Conservation (phyloP, 345 rosid species). For the Erodium maritimum region DNA sequence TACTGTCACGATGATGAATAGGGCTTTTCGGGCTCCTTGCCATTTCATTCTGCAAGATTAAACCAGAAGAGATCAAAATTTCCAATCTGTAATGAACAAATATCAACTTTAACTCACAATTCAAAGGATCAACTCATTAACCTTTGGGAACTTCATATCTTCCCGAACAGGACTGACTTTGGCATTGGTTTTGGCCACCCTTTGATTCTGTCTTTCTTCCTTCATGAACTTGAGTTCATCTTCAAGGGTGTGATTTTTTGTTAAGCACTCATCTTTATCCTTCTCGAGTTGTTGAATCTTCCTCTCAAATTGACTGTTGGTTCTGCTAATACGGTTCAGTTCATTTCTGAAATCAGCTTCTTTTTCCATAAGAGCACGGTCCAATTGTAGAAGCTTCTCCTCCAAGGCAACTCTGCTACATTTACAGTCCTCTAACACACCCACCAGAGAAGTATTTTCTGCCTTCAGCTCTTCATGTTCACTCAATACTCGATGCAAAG, state of each 20-base stretch:
- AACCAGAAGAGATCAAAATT: not conserved
- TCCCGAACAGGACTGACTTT: conserved; percentile 5
- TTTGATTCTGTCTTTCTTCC: conserved; percentile 22
- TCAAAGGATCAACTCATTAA: not conserved
- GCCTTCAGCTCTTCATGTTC: conserved; percentile 27
- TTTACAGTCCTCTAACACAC: conserved; percentile 29
- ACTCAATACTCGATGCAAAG: conserved; percentile 11
- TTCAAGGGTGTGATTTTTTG: conserved; percentile 25
- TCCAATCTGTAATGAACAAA: too few relatives aligned
- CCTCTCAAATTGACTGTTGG: conserved; percentile 29
- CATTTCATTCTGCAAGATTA: not conserved
- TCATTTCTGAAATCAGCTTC: not conserved
- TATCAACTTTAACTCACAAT: not conserved
- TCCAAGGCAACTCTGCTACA: conserved; percentile 15
- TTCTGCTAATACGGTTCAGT: conserved; percentile 22
- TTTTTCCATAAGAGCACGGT: conserved; percentile 9
- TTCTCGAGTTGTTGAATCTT: conserved; percentile 31
- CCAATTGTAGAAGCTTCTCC: conserved; percentile 27
- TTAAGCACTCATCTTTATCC: conserved; percentile 21
- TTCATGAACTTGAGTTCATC: conserved; percentile 23
- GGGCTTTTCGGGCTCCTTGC: not conserved
- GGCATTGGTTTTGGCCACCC: conserved; percentile 5
- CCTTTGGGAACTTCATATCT: conserved; percentile 8
- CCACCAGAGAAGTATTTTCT: conserved; percentile 20
- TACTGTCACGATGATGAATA: not conserved